Percentiles rank a stretch among this genome's conserved stretches.
These are phyloP conservation scores for Carallia brachiata DNA, from an alignment of 345 rosid species.

Conservation along the genomic window DNA sequence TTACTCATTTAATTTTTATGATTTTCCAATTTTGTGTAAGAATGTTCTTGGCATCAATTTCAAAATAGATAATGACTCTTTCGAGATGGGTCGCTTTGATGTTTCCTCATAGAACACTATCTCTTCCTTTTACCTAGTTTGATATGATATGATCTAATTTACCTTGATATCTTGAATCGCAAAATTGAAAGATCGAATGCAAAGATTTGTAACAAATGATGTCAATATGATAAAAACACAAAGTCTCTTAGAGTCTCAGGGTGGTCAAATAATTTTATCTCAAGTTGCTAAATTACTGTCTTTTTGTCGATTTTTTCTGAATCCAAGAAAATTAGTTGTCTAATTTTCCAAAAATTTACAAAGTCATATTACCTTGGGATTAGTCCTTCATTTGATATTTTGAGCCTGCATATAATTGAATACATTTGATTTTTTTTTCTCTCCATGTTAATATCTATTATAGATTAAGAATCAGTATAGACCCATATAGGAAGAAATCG, in stretches of 20 bases:
- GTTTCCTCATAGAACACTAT: slow-evolving; percentile 11
- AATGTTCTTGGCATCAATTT: slow-evolving; percentile 86
- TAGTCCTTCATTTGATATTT: slow-evolving; percentile 7
- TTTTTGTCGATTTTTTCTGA: background rate
- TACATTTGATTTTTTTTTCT: slow-evolving; percentile 3
- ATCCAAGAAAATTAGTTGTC: background rate
- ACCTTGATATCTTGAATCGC: slow-evolving; percentile 7
- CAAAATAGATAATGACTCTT: slow-evolving; percentile 91
- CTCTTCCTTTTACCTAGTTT: background rate
- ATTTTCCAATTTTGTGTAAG: slow-evolving; percentile 98
- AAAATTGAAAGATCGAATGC: slow-evolving; percentile 72
- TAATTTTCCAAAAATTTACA: background rate
- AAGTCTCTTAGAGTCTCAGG: slow-evolving; percentile 75
- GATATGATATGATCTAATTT: background rate
- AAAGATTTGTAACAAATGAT: slow-evolving; percentile 75
- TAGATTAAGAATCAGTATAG: slow-evolving; percentile 14
- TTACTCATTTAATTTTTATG: slow-evolving; percentile 42
- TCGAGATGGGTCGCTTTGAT: slow-evolving; percentile 59
- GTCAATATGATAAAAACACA: slow-evolving; percentile 97
- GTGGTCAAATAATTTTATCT: slow-evolving; percentile 93
- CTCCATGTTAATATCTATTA: slow-evolving; percentile 16
- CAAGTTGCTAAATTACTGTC: slow-evolving; percentile 48
- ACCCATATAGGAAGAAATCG: background rate
- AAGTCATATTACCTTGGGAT: background rate
- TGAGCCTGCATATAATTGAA: slow-evolving; percentile 1